These are phyloP conservation scores for Sugiyamaella lignohabitans DNA, from an alignment of 805 yeast species.

Conservation along the genomic window DNA sequence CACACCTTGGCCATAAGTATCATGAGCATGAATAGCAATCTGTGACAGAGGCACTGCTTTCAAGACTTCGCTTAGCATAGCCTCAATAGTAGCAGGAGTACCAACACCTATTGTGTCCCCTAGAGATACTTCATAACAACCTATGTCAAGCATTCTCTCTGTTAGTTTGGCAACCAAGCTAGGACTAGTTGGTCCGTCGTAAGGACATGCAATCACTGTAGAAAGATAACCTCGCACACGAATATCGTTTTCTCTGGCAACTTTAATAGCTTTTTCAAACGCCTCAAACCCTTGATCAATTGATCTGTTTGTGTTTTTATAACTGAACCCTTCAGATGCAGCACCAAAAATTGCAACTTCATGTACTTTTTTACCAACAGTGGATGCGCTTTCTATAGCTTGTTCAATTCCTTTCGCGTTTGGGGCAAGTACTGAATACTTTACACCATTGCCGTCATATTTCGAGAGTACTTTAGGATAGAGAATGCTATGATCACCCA, in stretches of 20 bases:
- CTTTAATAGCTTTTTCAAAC: constrained; percentile 20
- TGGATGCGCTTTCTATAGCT: constrained; percentile 20
- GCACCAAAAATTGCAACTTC: constrained; percentile 31
- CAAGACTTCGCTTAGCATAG: constrained; percentile 24
- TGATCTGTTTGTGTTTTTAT: constrained; percentile 27
- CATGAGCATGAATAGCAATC: constrained; percentile 32
- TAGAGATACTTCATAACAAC: constrained; percentile 31
- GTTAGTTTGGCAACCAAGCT: constrained; percentile 26
- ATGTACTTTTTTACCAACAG: constrained; percentile 15
- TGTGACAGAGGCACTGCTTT: constrained; percentile 18
- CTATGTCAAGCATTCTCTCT: constrained; percentile 24
- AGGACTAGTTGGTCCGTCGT: constrained; percentile 29
- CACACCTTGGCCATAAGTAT: constrained; percentile 32
- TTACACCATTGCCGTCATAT: constrained; percentile 16
- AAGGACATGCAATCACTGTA: constrained; percentile 31
- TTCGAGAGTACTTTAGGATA: constrained; percentile 13
- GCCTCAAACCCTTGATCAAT: constrained; percentile 25
- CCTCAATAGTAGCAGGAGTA: constrained; percentile 25
- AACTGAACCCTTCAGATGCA: constrained; percentile 29
- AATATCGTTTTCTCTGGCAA: constrained; percentile 21
- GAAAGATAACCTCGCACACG: constrained; percentile 29
- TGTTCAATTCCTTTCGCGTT: constrained; percentile 27
- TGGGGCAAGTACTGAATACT: constrained; percentile 29
- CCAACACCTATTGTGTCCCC: constrained; percentile 33
- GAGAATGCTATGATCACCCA: constrained; percentile 27